Evolutionary conservation across 108 stramenopile genomes (phyloP).

Genomic region (Nitzschia palea): DNA sequence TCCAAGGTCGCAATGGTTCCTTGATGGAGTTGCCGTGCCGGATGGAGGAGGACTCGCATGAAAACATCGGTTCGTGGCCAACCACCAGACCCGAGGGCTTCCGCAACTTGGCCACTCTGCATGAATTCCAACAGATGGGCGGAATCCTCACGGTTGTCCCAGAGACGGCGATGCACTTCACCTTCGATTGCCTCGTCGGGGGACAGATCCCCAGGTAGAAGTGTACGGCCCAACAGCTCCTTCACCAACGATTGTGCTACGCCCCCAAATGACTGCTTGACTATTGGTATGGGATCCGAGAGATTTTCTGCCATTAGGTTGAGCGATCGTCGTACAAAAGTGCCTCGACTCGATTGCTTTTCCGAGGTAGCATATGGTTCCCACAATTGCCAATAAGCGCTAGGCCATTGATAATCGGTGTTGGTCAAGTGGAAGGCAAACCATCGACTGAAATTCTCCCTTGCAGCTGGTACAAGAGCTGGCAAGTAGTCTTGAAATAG

Average conservation of each 20-base stretch:
- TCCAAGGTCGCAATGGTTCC: slow-evolving; percentile 23
- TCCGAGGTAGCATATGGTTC: slow-evolving; percentile 50
- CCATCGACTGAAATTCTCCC: slow-evolving; percentile 78
- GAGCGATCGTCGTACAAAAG: slow-evolving; percentile 24
- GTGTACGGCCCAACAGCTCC: slow-evolving; percentile 15
- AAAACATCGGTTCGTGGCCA: slow-evolving; percentile 22
- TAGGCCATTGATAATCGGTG: slow-evolving; percentile 86
- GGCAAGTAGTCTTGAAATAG: slow-evolving; percentile 80
- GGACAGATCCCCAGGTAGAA: background rate
- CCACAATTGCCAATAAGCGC: slow-evolving; percentile 81
- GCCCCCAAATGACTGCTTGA: slow-evolving; percentile 19
- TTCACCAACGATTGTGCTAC: slow-evolving; percentile 9
- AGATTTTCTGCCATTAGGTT: slow-evolving; percentile 32
- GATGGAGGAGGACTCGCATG: slow-evolving; percentile 14
- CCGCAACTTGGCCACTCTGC: slow-evolving; percentile 61
- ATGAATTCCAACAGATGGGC: slow-evolving; percentile 49
- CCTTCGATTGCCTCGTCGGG: slow-evolving; percentile 21
- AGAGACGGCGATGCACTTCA: slow-evolving; percentile 63
- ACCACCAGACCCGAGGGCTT: slow-evolving; percentile 18
- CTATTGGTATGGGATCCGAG: slow-evolving; percentile 17
- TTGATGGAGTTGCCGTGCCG: slow-evolving; percentile 15
- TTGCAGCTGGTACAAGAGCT: slow-evolving; percentile 59
- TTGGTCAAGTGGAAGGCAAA: slow-evolving; percentile 82
- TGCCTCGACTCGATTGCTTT: slow-evolving; percentile 62
- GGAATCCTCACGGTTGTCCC: slow-evolving; percentile 57